phyloP scores from a whole-genome alignment of 2,329 filamentous ascomycete genomes.

The Trichophyton mentagrophytes region DNA sequence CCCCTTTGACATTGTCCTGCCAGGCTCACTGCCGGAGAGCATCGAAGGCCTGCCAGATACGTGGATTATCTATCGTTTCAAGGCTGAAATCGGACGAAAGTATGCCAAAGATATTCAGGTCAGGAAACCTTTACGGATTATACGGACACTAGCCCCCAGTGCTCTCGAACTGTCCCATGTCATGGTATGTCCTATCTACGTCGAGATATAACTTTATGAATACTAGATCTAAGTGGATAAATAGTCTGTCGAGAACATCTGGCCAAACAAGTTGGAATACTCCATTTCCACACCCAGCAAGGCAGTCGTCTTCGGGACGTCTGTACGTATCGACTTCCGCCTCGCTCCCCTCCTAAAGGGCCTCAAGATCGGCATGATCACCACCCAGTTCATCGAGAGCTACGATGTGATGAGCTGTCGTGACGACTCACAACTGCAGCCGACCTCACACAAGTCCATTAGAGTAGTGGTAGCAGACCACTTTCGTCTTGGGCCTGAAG shows the following conservation, averaged over 20 bases:
- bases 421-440: constrained; percentile 31
- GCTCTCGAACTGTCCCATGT: constrained; percentile 70
- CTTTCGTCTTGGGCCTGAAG: constrained; percentile 56
- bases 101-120: constrained; percentile 75
- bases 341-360: constrained; percentile 84
- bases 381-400: constrained; percentile 65
- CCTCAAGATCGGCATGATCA: constrained; percentile 69
- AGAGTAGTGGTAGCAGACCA: constrained; percentile 55
- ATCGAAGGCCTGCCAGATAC: constrained; percentile 79
- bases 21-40: constrained; percentile 62
- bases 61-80: constrained; percentile 79
- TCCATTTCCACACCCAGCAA: constrained; percentile 87
- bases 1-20: constrained; percentile 62
- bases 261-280: constrained; percentile 96
- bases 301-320: constrained; percentile 86
- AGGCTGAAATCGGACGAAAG: constrained; percentile 82
- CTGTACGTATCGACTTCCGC: constrained; percentile 69
- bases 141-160: constrained; percentile 62
- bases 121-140: constrained; percentile 64
- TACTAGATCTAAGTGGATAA: neutral
- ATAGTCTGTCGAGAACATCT: constrained; percentile 75
- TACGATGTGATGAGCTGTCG: constrained; percentile 51
- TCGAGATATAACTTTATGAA: neutral
- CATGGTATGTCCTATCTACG: constrained; percentile 45
- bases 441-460: constrained; percentile 46